Base-by-base conservation (phyloP, 352 stramenopile species). In the Phytophthora pini region DNA sequence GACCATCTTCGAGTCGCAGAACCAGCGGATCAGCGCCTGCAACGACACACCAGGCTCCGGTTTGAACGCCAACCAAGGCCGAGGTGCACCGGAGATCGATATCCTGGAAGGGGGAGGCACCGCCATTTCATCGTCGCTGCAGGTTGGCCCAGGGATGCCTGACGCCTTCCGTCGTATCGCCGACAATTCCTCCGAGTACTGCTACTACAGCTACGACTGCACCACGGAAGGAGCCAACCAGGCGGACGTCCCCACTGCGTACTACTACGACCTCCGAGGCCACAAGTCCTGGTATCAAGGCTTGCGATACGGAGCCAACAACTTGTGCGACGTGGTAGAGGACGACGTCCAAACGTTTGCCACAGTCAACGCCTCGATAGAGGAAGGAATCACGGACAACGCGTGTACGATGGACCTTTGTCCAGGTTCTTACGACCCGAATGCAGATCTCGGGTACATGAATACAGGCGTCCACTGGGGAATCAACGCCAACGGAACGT, bases 21-120 rank as follows among this genome's bases (percentile, higher is more conserved):
- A 79, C 48, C 75, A 81, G 51, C 46, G 65, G 6, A 77, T 83
- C 56, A 79, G 59, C 8, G 94, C 82, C 2, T 98, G 94, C 65
- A 92, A 97, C 62, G 56, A 68, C 22, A 79, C 82, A 31, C 91
- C 94, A 61, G 92, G 97, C 54, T 97, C 79, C 65, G 92, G 90
- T 7, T 68, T 98, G 69, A 82, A 97, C 57, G 46, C 57, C 11
- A 65, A 65, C 26, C 57, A 65, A 20, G 57, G 57, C 1, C 57
- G 57, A 15, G 12, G 46, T 76, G 60, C 60, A 26, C 93, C 61
- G 11, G 61, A 68, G 38, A 68, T 68, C 44, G 61, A 68, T 46
- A 55, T 68, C 15, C 45, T 68, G n/a, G 61, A 68, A 53, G 61
- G 61, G 17, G 68, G 72, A 12, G 68, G 68, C 55, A 67, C 59